phyloP scores from a whole-genome alignment of 164 flowering plant species.

The Piper betle region DNA sequence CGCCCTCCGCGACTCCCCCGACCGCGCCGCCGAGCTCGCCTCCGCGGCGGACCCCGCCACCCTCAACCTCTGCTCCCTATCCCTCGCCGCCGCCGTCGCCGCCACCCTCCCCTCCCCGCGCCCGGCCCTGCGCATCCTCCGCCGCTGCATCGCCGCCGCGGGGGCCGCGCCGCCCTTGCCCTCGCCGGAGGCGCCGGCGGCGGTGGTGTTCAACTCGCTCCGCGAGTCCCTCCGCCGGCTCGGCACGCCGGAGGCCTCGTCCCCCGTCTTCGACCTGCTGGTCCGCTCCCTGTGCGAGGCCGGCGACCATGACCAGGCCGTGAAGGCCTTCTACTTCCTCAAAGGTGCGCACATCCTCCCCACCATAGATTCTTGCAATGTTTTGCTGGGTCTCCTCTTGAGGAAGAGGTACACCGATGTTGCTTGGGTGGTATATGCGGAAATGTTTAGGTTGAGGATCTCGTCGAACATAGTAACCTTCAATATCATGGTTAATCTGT shows the following conservation, averaged over 20 bases:
- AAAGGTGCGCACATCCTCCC: constrained; percentile 37
- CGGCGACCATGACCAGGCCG: constrained; percentile 34
- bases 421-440: constrained; percentile 74
- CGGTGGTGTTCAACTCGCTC: constrained; percentile 21
- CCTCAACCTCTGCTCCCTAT: constrained; percentile 25
- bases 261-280: constrained; percentile 38
- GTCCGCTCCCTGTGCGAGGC: constrained; percentile 41
- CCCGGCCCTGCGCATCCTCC: constrained; percentile 31
- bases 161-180: constrained; percentile 26
- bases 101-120: constrained; percentile 30
- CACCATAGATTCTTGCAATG: constrained; percentile 54
- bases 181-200: constrained; percentile 21
- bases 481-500: constrained; percentile 71
- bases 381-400: constrained; percentile 39
- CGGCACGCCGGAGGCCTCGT: constrained; percentile 14
- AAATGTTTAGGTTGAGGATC: constrained; percentile 70
- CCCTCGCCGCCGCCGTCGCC: constrained; percentile 35
- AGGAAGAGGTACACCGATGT: constrained; percentile 30
- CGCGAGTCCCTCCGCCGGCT: constrained; percentile 17
- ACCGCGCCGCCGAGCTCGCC: constrained; percentile 24
- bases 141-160: constrained; percentile 13
- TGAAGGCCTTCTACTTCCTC: constrained; percentile 47
- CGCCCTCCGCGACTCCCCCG: constrained; percentile 30
- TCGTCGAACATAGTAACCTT: constrained; percentile 43
- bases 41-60: constrained; percentile 12